Base-by-base conservation (phyloP, 2,329 filamentous ascomycete genomes). In the Fusarium denticulatum region DNA sequence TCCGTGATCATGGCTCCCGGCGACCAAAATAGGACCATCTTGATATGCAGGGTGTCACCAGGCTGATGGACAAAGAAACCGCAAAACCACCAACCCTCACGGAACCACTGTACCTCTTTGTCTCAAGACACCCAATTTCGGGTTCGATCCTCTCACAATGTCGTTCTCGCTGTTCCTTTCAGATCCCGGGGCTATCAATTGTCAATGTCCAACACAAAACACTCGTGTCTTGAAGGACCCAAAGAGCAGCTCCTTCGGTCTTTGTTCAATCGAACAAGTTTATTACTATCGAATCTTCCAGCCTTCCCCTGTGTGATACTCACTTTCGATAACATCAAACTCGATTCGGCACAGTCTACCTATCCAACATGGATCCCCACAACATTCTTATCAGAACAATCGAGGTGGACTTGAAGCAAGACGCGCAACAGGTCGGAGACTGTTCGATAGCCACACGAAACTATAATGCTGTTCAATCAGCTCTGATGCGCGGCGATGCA, bases 231-330 rank as follows among this genome's bases (percentile, higher is more conserved):
- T 58, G 34, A 49, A 34, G 26, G 42, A 22, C 43, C 46, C 22
- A 22, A 32, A 26, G 49, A 55, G 39, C 47, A 40, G 49, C 50
- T 24, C 30, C 34, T 49, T 30, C 30, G 18, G 67, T 34, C 75
- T 77, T 77, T 77, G 75, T 77, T 63, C 57, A 30, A 16, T 28
- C 40, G 55, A 56, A 66, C 68, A 67, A 67, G 69, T 43, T 75
- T 77, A 77, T 77, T 76, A 77, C 74, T 60, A 43, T 39, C 50
- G 32, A 64, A 65, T 26, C 42, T 36, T 57, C 59, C 60, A 30
- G 49, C 24, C 36, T n/a, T 47, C 30, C 45, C 26, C 45, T 10
- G 20, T 16, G 16, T 39, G 24, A n/a, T 60, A 37, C 26, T 36
- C 46, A 43, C 39, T 34, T 39, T 42, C 34, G 39, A 53, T 22